Conservation (phyloP, 1,139 yeast species). For the Hyphopichia pseudoburtonii region DNA sequence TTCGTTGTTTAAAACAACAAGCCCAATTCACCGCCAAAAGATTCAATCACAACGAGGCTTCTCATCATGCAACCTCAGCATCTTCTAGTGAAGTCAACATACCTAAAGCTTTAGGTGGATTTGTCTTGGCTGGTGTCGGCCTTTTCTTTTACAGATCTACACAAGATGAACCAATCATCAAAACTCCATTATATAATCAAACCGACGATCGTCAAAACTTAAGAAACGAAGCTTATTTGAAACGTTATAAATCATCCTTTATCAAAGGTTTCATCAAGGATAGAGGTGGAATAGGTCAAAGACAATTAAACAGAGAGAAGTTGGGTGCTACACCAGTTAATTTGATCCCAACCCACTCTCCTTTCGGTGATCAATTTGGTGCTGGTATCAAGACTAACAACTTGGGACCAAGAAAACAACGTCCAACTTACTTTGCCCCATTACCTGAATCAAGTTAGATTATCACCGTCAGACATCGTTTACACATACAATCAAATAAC, state of each 20-base stretch:
- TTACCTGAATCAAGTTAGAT: conserved; percentile 1
- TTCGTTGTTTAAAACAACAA: conserved; percentile 4
- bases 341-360: conserved; percentile 46
- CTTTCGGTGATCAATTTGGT: conserved; percentile 43
- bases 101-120: conserved; percentile 43
- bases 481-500: not conserved
- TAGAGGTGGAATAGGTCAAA: conserved; percentile 50
- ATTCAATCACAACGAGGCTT: conserved; percentile 4
- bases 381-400: conserved; percentile 46
- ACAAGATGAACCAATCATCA: conserved; percentile 39
- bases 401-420: conserved; percentile 50
- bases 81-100: conserved; percentile 32
- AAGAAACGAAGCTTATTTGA: conserved; percentile 40
- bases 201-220: conserved; percentile 36
- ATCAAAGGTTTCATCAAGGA: conserved; percentile 45
- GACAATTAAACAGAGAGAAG: conserved; percentile 36
- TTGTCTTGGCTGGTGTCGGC: conserved; percentile 39
- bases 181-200: conserved; percentile 40
- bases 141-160: conserved; percentile 39
- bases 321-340: conserved; percentile 32
- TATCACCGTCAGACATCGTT: not conserved
- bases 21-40: conserved; percentile 1
- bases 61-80: conserved; percentile 8
- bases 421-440: conserved; percentile 44
- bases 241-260: conserved; percentile 43